Base-by-base conservation (phyloP, 352 stramenopile genomes). In the Pythium phragmitis region DNA sequence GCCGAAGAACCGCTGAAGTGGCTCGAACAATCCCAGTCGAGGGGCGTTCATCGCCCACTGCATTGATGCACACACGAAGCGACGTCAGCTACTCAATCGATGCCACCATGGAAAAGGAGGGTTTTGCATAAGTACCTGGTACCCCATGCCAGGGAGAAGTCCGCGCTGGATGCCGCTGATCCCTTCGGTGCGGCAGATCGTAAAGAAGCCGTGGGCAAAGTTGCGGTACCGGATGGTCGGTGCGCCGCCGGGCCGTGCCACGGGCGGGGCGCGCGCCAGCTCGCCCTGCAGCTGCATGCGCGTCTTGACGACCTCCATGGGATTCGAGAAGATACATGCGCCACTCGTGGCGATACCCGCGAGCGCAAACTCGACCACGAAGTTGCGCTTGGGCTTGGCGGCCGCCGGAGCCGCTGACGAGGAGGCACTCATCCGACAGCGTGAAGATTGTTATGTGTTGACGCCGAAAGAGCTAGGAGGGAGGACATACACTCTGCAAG, bases 281-380 rank as follows among this genome's bases (percentile, higher is more conserved):
- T 96, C 87, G 17, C 85, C 87, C 71, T 96, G 87, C 39, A 96
- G 68, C 73, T 96, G 87, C 87, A 96, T 94, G 63, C 87, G 87
- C 57, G 87, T 96, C 80, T 96, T 96, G 63, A 96, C 79, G 46
- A 94, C 85, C 68, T 96, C 87, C 85, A 96, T 94, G n/a, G 87
- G 87, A 63, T 96, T 96, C 39, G 87, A 96, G 41, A 90, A 73
- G 21, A 96, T 65, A 39, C 76, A 89, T 8, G 87, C 85, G 43
- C 75, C 71, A 65, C 81, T 82, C 6, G 87, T 92, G 26, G 87
- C 79, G 16, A 79, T 37, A 56, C 77, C 86, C 19, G 77, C 87
- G 55, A 96, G 68, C 30, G 86, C 30, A 62, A 94, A 90, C 57
- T 94, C 85, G 67, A 90, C 78, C 19, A 72, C 19, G 51, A 92